These are phyloP conservation scores for Fusarium nematophilum DNA, from an alignment of 2,329 filamentous ascomycete genomes.

Conservation along the genomic window DNA sequence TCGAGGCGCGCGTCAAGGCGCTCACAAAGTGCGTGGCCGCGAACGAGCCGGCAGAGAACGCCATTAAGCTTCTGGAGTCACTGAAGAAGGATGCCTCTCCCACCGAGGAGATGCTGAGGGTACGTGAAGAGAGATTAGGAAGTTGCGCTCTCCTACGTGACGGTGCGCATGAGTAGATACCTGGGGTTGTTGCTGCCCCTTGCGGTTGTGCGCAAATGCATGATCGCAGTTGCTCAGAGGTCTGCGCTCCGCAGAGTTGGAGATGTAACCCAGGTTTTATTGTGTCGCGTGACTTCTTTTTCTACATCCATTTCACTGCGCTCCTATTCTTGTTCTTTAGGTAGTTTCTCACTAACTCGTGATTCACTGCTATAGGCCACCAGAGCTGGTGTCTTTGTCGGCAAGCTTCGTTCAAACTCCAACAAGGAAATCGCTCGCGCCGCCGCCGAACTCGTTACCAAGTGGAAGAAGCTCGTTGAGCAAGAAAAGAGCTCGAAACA, in stretches of 20 bases:
- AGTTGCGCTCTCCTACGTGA: neutral
- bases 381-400: conserved; percentile 90
- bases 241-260: neutral
- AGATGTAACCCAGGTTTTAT: neutral
- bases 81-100: conserved; percentile 84
- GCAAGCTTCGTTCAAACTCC: conserved; percentile 79
- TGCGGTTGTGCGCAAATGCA: conserved; percentile 32
- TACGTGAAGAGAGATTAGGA: conserved; percentile 53
- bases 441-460: conserved; percentile 84
- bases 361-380: conserved; percentile 67
- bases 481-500: conserved; percentile 65
- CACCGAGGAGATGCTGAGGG: conserved; percentile 89
- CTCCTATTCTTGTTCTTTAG: neutral
- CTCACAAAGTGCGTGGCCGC: conserved; percentile 81
- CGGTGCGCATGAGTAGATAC: neutral
- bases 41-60: conserved; percentile 78
- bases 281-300: neutral
- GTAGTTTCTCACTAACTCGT: conserved; percentile 17
- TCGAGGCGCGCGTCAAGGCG: conserved; percentile 80
- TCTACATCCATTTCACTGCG: neutral
- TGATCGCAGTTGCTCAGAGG: conserved; percentile 24
- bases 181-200: neutral
- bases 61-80: conserved; percentile 79
- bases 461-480: conserved; percentile 86
- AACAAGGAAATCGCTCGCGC: conserved; percentile 84